phyloP scores from a whole-genome alignment of 164 flowering plant species.

The Taxillus chinensis region DNA sequence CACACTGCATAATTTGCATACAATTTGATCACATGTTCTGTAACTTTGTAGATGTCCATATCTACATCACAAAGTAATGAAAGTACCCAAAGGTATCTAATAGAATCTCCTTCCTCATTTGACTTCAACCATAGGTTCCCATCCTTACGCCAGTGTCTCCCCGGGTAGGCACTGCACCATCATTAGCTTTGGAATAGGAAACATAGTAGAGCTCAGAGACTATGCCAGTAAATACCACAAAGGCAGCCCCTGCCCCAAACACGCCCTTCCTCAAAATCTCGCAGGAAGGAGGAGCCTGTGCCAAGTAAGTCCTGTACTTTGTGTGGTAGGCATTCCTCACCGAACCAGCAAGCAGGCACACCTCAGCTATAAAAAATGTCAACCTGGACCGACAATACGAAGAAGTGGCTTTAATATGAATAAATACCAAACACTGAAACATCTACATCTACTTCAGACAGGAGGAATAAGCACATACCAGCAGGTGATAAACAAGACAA shows the following conservation, averaged over 20 bases:
- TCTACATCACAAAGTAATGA: not conserved
- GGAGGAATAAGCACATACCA: slow-evolving; percentile 32
- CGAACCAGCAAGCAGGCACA: slow-evolving; percentile 58
- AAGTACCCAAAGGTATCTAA: not conserved
- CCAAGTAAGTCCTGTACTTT: slow-evolving; percentile 25
- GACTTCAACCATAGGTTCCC: slow-evolving; percentile 16
- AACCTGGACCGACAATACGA: slow-evolving; percentile 29
- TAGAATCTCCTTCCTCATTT: not conserved
- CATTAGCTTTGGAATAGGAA: slow-evolving; percentile 39
- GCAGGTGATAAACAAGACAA: slow-evolving; percentile 46
- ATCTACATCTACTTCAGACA: not conserved
- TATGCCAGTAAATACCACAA: slow-evolving; percentile 46
- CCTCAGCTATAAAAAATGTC: slow-evolving; percentile 52
- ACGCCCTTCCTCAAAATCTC: slow-evolving; percentile 49
- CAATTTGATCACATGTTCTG: not conserved
- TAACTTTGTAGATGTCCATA: not conserved
- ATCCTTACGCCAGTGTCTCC: slow-evolving; percentile 42
- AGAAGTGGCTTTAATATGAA: no score
- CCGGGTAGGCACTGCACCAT: slow-evolving; percentile 8
- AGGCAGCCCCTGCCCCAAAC: slow-evolving; percentile 70
- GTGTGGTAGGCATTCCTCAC: slow-evolving; percentile 61
- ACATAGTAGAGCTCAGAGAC: slow-evolving; percentile 51
- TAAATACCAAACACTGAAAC: no score
- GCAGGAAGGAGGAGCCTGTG: slow-evolving; percentile 29
- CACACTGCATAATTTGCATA: no score